A percentile compares a stretch with the other conserved stretches of the same genome.
Conservation (phyloP, 2,329 filamentous ascomycete genomes). For the Coleophoma crateriformis region DNA sequence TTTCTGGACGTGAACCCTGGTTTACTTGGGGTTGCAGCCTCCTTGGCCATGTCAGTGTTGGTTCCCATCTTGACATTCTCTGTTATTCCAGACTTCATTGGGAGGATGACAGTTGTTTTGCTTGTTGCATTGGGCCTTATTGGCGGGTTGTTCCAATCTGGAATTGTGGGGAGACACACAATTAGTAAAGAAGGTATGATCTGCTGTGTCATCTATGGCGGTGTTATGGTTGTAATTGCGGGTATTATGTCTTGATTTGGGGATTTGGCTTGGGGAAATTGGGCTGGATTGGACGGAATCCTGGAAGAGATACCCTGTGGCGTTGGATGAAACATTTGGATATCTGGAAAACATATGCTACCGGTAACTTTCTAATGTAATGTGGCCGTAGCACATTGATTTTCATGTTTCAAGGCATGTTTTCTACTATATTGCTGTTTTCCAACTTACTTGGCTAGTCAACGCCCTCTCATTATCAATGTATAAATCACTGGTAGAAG, state of each 20-base stretch:
- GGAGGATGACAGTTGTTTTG: constrained; percentile 50
- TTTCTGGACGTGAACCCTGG: constrained; percentile 9
- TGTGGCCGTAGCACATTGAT: too few species aligned
- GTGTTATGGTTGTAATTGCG: constrained; percentile 22
- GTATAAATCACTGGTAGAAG: too few species aligned
- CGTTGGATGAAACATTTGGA: not conserved
- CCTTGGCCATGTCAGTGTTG: constrained; percentile 47
- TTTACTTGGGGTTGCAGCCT: constrained; percentile 31
- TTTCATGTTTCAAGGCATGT: too few species aligned
- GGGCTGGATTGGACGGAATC: not conserved
- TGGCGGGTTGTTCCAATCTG: constrained; percentile 13
- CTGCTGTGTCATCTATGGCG: constrained; percentile 21
- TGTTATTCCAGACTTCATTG: constrained; percentile 49
- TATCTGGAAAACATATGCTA: not conserved
- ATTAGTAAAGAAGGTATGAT: constrained; percentile 13
- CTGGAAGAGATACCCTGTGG: not conserved
- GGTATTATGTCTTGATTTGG: constrained; percentile 13
- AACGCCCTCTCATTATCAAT: too few species aligned
- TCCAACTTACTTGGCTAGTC: too few species aligned
- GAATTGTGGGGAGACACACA: constrained; percentile 5
- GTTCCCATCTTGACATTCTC: constrained; percentile 53
- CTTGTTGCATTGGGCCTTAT: constrained; percentile 43
- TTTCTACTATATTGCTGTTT: too few species aligned
- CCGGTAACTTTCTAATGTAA: too few species aligned
- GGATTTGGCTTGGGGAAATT: not conserved